These are phyloP conservation scores for Aspergillus tanneri DNA, from an alignment of 2,329 filamentous ascomycete genomes.

Conservation along the genomic window DNA sequence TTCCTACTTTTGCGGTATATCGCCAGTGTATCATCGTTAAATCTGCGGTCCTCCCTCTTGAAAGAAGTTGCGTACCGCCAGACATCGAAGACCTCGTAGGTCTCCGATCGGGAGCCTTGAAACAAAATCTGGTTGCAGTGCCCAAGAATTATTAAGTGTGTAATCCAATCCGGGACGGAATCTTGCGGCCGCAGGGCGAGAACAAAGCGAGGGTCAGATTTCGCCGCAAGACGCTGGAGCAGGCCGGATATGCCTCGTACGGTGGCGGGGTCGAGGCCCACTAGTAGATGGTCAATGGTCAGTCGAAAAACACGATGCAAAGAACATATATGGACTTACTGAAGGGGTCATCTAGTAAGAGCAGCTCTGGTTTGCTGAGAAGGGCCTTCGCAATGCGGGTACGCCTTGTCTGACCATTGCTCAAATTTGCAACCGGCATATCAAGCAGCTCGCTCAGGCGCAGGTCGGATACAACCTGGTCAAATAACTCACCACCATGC, in stretches of 20 bases:
- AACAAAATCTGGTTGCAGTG: conserved; percentile 64
- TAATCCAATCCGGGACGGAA: conserved; percentile 84
- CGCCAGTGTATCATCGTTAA: no score
- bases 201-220: conserved; percentile 68
- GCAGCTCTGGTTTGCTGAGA: conserved; percentile 71
- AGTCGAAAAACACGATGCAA: no score
- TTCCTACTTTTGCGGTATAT: conserved; percentile 15
- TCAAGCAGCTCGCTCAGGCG: conserved; percentile 67
- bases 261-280: conserved; percentile 88
- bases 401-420: conserved; percentile 86
- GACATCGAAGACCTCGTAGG: conserved; percentile 47
- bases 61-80: conserved; percentile 26
- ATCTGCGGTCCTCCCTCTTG: conserved; percentile 1
- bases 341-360: conserved; percentile 90
- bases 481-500: conserved; percentile 54
- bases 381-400: conserved; percentile 86
- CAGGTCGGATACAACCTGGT: conserved; percentile 67
- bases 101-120: conserved; percentile 64
- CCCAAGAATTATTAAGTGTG: conserved; percentile 72
- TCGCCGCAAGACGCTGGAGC: conserved; percentile 65
- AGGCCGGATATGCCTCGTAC: conserved; percentile 69
- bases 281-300: conserved; percentile 29
- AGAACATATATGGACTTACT: conserved; percentile 48
- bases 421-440: conserved; percentile 84
- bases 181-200: conserved; percentile 83